Evolutionary conservation across 208 protist species (phyloP).

Genomic region (Leishmania amazonensis): DNA sequence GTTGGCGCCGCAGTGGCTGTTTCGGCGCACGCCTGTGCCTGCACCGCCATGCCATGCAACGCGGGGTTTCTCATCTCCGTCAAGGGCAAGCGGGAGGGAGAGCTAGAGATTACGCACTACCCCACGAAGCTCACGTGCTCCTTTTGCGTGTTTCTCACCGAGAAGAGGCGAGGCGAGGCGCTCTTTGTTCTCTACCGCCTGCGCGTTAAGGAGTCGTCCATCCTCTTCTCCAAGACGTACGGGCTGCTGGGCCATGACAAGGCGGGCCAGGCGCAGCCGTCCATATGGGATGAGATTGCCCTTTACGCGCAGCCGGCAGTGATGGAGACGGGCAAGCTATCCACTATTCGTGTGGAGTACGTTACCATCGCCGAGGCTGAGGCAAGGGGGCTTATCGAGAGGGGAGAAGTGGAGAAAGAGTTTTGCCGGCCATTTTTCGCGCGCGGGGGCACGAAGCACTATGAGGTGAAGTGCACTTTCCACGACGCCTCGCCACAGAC

Average conservation of each 20-base stretch:
- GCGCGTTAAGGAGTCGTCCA: conserved; percentile 55
- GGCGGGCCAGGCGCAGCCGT: conserved; percentile 16
- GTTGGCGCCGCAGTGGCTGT: not conserved
- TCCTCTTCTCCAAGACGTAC: conserved; percentile 69
- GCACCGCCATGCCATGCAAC: not conserved
- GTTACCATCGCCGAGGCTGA: conserved; percentile 31
- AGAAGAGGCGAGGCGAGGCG: conserved; percentile 7
- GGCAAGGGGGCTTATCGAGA: conserved; percentile 21
- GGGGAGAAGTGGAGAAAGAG: conserved; percentile 34
- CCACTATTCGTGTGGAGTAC: conserved; percentile 63
- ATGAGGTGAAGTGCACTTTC: conserved; percentile 41
- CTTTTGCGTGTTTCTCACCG: conserved; percentile 30
- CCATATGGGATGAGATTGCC: conserved; percentile 31
- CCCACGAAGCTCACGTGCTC: conserved; percentile 32
- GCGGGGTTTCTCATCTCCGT: conserved; percentile 16
- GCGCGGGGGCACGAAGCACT: conserved; percentile 21
- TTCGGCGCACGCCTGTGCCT: not conserved
- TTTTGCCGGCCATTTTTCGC: conserved; percentile 49
- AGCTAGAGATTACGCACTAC: conserved; percentile 29
- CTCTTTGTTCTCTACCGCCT: conserved; percentile 56
- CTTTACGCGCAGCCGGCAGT: conserved; percentile 39
- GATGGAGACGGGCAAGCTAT: conserved; percentile 36
- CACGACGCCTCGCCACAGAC: conserved; percentile 1
- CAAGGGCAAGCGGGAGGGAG: conserved; percentile 22
- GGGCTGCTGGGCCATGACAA: conserved; percentile 35